phyloP scores from a whole-genome alignment of 2,329 filamentous ascomycete species.

The Fusarium sp. region DNA sequence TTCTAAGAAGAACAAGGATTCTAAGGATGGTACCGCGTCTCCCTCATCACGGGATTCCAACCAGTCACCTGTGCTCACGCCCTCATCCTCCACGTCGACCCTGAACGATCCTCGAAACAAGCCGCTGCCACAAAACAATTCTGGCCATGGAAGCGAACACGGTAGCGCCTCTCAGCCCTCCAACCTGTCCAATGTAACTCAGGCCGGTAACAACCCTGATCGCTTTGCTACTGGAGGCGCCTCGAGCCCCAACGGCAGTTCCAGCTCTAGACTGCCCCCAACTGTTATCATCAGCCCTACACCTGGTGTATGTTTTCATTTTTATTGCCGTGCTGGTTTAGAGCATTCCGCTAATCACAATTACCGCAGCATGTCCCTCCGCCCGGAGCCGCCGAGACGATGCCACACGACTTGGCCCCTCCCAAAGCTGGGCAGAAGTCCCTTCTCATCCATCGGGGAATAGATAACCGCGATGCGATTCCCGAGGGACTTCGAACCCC shows the following conservation, averaged over 20 bases:
- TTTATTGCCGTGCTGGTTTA: constrained; percentile 7
- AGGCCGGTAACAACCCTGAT: constrained; percentile 53
- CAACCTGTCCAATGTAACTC: constrained; percentile 50
- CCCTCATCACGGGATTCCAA: constrained; percentile 72
- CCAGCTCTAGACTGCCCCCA: constrained; percentile 69
- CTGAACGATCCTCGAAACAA: constrained; percentile 89
- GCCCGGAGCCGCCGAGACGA: constrained; percentile 93
- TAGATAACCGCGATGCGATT: constrained; percentile 90
- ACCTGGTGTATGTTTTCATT: constrained; percentile 75
- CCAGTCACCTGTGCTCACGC: constrained; percentile 76
- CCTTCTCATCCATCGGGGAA: constrained; percentile 82
- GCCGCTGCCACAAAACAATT: constrained; percentile 71
- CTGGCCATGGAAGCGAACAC: constrained; percentile 57
- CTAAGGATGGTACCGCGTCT: constrained; percentile 82
- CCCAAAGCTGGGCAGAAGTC: constrained; percentile 94
- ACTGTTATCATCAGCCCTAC: constrained; percentile 96
- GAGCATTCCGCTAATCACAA: constrained; percentile 17
- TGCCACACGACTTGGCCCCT: constrained; percentile 96
- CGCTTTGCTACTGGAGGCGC: constrained; percentile 54
- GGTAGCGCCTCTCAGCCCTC: constrained; percentile 55
- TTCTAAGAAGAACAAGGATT: constrained; percentile 78
- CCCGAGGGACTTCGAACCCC: constrained; percentile 95
- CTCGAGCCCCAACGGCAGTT: constrained; percentile 51
- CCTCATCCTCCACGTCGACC: constrained; percentile 88
- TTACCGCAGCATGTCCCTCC: constrained; percentile 79